A percentile compares a stretch with the other conserved stretches of the same genome.
Conservation (phyloP, 805 yeast genomes). For the Isabelozyma rhagii region DNA sequence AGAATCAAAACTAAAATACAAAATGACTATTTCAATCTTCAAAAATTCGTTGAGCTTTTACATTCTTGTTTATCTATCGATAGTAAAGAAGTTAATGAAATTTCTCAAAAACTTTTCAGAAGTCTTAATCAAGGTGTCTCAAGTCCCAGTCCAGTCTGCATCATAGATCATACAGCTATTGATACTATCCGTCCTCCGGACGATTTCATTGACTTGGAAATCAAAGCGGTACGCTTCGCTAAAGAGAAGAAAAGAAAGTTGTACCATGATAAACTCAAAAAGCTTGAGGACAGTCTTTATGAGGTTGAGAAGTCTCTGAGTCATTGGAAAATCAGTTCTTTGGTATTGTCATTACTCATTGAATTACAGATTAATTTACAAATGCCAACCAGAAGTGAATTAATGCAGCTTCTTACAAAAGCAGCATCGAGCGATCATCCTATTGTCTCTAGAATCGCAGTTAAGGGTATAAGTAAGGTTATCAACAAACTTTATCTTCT, state of each 20-base stretch:
- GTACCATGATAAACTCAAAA: constrained; percentile 38
- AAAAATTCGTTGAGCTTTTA: constrained; percentile 45
- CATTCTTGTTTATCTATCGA: constrained; percentile 56
- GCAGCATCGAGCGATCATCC: constrained; percentile 68
- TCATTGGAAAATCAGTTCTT: constrained; percentile 58
- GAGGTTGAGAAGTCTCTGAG: constrained; percentile 21
- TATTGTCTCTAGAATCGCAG: constrained; percentile 52
- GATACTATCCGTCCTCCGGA: constrained; percentile 62
- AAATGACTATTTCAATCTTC: constrained; percentile 53
- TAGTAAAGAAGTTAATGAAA: constrained; percentile 48
- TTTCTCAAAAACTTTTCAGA: constrained; percentile 53
- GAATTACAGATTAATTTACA: constrained; percentile 55
- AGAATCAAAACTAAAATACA: constrained; percentile 57
- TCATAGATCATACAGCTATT: constrained; percentile 43
- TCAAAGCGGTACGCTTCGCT: constrained; percentile 58
- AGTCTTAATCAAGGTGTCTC: constrained; percentile 23
- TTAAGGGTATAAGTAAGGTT: constrained; percentile 57
- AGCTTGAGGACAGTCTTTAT: constrained; percentile 39
- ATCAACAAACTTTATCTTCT: constrained; percentile 43
- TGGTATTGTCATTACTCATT: constrained; percentile 49
- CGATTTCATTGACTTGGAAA: constrained; percentile 51
- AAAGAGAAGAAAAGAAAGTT: constrained; percentile 53
- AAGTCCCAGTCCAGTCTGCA: constrained; percentile 42
- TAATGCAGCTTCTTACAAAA: constrained; percentile 42
- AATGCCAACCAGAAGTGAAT: constrained; percentile 36